These are phyloP conservation scores for Mychonastes homosphaera DNA, from an alignment of 139 green algal genomes.

Conservation along the genomic window DNA sequence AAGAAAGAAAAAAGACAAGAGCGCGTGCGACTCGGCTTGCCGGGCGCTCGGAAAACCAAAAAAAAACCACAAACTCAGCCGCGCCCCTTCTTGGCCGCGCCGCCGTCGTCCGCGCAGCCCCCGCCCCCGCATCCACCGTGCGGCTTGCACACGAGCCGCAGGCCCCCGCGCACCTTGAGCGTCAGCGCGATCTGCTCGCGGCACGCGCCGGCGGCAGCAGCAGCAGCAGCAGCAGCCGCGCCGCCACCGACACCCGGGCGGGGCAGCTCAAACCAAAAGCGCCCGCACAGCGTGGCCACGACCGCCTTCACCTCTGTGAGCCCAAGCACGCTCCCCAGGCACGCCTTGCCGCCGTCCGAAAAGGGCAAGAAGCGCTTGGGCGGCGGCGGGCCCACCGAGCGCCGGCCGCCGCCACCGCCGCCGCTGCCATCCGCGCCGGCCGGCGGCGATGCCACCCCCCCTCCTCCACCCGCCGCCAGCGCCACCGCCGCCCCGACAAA, in stretches of 20 bases:
- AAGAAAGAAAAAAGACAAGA: no score
- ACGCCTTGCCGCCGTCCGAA: conserved; percentile 43
- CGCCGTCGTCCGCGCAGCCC: no score
- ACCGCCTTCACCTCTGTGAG: conserved; percentile 43
- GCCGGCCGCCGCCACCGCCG: not conserved
- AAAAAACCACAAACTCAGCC: no score
- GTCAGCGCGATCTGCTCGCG: conserved; percentile 29
- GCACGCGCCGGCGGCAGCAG: not conserved
- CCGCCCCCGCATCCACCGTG: conserved; percentile 10
- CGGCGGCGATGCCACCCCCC: not conserved
- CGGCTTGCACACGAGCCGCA: conserved; percentile 17
- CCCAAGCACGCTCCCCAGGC: conserved; percentile 42
- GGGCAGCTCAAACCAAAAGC: conserved; percentile 34
- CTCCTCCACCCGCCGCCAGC: not conserved
- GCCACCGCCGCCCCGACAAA: not conserved
- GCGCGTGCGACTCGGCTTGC: no score
- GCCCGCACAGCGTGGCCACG: conserved; percentile 27
- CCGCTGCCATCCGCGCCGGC: not conserved
- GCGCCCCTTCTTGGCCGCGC: no score
- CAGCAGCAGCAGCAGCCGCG: not conserved
- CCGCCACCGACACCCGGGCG: conserved; percentile 9
- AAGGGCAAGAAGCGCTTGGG: conserved; percentile 35
- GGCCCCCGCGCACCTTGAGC: conserved; percentile 30
- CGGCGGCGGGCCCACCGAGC: not conserved
- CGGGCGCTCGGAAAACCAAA: no score